These are phyloP conservation scores for Aureobasidium vineae DNA, from an alignment of 2,329 filamentous ascomycete species.

Conservation along the genomic window DNA sequence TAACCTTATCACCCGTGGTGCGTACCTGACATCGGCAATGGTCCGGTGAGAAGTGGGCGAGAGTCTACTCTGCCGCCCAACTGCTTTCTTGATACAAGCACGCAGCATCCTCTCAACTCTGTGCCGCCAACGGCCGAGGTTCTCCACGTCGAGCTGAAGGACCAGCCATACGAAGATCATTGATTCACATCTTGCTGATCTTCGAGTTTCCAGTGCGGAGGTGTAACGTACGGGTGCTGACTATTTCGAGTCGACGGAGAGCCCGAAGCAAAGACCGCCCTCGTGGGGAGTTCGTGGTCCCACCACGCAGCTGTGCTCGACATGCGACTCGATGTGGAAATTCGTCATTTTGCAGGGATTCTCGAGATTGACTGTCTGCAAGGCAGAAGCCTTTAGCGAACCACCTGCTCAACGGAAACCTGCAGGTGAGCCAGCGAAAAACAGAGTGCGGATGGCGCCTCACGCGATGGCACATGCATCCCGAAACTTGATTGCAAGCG, in stretches of 20 bases:
- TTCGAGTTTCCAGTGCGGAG: constrained; percentile 1
- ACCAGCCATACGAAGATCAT: constrained; percentile 4
- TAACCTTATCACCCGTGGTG: constrained; percentile 18
- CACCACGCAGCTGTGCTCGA: constrained; percentile 8
- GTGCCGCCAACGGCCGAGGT: constrained; percentile 10
- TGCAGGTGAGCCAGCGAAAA: not conserved
- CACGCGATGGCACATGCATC: constrained; percentile 8
- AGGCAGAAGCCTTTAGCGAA: constrained; percentile 16
- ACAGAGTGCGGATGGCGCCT: constrained; percentile 11
- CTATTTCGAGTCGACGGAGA: constrained; percentile 7
- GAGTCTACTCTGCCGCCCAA: constrained; percentile 12
- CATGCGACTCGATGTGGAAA: constrained; percentile 11
- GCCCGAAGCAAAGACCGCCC: not conserved
- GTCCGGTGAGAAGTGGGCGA: constrained; percentile 18
- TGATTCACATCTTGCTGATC: constrained; percentile 18
- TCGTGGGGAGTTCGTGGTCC: not conserved
- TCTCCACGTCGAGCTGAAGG: not conserved
- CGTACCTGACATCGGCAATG: constrained; percentile 25
- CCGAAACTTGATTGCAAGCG: constrained; percentile 23
- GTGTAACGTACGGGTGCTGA: not conserved
- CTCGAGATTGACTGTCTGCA: constrained; percentile 6
- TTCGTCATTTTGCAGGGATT: constrained; percentile 22
- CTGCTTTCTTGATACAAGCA: not conserved
- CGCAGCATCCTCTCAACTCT: not conserved
- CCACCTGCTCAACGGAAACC: constrained; percentile 14